Evolutionary conservation across 345 rosid species (phyloP).

Genomic region (Bruguiera sexangula): DNA sequence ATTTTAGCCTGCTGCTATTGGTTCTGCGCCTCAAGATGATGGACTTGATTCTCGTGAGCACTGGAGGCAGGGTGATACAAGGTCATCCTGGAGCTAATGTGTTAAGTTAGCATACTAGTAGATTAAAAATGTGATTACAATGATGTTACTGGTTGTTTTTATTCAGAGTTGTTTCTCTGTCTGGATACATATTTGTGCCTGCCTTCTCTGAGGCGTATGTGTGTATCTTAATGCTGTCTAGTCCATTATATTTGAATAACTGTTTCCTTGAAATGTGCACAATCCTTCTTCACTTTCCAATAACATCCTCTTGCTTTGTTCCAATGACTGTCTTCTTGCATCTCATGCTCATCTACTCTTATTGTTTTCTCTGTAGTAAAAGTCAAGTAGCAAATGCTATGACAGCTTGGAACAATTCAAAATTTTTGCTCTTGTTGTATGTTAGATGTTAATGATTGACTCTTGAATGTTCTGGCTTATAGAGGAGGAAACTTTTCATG

Average conservation of each 20-base stretch:
- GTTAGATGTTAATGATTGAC: too few relatives aligned
- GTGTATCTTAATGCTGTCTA: slow-evolving; percentile 1
- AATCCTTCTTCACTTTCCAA: not conserved
- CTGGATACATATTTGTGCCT: slow-evolving; percentile 3
- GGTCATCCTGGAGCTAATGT: slow-evolving; percentile 98
- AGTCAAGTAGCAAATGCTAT: not conserved
- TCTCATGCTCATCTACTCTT: too few relatives aligned
- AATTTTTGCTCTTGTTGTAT: not conserved
- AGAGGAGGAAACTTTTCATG: not conserved
- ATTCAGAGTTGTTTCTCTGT: not conserved
- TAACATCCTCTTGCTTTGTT: too few relatives aligned
- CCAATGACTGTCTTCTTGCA: too few relatives aligned
- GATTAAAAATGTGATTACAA: not conserved
- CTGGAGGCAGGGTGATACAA: slow-evolving; percentile 92
- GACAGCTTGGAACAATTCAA: not conserved
- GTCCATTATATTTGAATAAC: not conserved
- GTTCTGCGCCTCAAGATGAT: slow-evolving; percentile 91
- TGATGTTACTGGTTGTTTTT: not conserved
- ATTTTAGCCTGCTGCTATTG: slow-evolving; percentile 91
- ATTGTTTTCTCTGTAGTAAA: not conserved
- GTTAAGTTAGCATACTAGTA: slow-evolving; percentile 41
- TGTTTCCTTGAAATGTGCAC: not conserved
- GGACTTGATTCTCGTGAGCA: slow-evolving; percentile 91
- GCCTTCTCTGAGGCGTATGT: not conserved
- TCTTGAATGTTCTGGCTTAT: not conserved